Percentiles rank a stretch among this genome's conserved stretches.
Evolutionary conservation across 352 stramenopile genomes (phyloP).

Genomic region (Thraustochytrium sp.): DNA sequence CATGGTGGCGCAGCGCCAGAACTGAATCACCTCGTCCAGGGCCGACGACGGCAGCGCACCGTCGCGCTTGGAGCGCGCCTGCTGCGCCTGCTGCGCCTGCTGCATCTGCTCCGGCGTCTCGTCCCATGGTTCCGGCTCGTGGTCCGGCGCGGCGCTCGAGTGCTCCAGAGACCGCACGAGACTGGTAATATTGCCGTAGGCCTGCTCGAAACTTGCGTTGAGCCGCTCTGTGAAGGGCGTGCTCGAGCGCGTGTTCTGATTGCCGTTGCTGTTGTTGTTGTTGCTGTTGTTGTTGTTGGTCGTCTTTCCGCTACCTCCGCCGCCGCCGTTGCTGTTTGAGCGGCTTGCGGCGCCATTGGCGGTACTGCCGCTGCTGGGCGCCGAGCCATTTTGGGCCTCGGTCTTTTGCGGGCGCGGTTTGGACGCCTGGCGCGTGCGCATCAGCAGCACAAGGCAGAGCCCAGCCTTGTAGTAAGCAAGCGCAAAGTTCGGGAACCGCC

Average conservation of each 20-base stretch:
- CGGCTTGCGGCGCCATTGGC: not conserved
- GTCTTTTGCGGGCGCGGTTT: too few relatives aligned
- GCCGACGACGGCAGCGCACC: not conserved
- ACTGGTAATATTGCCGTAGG: not conserved
- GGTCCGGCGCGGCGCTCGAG: not conserved
- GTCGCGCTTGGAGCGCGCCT: not conserved
- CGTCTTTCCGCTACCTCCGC: too few relatives aligned
- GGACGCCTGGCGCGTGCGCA: not conserved
- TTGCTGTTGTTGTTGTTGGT: too few relatives aligned
- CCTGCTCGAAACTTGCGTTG: not conserved
- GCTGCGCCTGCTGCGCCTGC: not conserved
- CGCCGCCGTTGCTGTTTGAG: not conserved
- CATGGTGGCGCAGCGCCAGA: not conserved
- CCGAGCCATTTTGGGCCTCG: too few relatives aligned
- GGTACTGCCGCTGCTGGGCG: too few relatives aligned
- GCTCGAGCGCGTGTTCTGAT: too few relatives aligned
- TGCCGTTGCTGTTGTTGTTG: too few relatives aligned
- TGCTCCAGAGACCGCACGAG: not conserved
- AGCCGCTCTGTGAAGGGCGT: not conserved
- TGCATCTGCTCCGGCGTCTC: not conserved
- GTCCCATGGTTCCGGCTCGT: not conserved
- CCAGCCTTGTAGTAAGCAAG: conserved; percentile 35
- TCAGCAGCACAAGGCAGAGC: not conserved
- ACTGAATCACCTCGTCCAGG: not conserved
- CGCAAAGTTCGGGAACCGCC: conserved; percentile 21